Percentiles rank a stretch among this genome's conserved stretches.
Evolutionary conservation across 148 eudicot species (phyloP).

Genomic region (Gaultheria prostrata): DNA sequence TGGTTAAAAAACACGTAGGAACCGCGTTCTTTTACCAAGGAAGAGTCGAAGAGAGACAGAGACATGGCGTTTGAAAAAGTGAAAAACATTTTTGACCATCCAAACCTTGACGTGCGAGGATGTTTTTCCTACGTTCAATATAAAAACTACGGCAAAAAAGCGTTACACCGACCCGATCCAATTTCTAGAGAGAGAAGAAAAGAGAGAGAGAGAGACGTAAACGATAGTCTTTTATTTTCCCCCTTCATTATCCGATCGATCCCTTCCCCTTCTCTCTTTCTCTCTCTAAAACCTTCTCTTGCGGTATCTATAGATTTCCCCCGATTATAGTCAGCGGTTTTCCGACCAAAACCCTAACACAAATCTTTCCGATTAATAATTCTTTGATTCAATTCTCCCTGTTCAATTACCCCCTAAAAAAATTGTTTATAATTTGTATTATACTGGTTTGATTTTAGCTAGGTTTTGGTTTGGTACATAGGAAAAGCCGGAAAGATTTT

Average conservation of each 20-base stretch:
- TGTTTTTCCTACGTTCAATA: not conserved
- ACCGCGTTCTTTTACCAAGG: too few relatives aligned
- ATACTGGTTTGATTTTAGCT: not conserved
- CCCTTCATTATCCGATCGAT: conserved; percentile 8
- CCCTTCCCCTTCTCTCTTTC: not conserved
- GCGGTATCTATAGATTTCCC: not conserved
- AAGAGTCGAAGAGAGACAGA: not conserved
- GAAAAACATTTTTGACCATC: not conserved
- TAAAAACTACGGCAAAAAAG: too few relatives aligned
- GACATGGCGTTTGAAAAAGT: not conserved
- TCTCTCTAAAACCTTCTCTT: conserved; percentile 23
- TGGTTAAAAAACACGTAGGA: too few relatives aligned
- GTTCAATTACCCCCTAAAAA: not conserved
- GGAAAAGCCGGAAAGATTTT: not conserved
- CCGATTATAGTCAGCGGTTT: not conserved
- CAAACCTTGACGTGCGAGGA: not conserved
- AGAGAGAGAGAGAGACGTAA: conserved; percentile 23
- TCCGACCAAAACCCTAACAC: conserved; percentile 25
- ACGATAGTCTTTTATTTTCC: conserved; percentile 9
- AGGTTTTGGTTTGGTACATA: conserved; percentile 11
- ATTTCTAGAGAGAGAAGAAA: not conserved
- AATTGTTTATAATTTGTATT: not conserved
- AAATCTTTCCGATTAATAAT: not conserved
- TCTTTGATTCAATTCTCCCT: conserved; percentile 17
- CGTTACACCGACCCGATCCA: conserved; percentile 5